Evolutionary conservation across 2,329 filamentous ascomycete genomes (phyloP).

Genomic region (Juglanconis sp.): DNA sequence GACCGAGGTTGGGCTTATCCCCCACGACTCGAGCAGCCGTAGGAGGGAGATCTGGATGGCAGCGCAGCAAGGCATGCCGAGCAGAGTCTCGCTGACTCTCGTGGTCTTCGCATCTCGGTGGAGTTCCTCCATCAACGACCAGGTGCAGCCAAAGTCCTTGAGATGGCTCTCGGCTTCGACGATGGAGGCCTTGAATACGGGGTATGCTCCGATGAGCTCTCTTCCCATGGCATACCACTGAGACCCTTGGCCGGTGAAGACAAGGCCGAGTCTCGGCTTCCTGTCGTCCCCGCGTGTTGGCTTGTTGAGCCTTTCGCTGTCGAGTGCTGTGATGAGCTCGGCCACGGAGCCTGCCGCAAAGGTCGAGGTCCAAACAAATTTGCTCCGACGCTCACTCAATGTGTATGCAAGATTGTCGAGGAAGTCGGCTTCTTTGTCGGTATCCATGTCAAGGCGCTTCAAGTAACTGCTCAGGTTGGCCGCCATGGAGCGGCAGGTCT

Average conservation of each 20-base stretch:
- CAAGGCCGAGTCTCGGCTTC: slow-evolving; percentile 18
- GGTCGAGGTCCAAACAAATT: too few species aligned
- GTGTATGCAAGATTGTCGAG: too few species aligned
- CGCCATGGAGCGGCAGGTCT: too few species aligned
- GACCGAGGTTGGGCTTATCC: slow-evolving; percentile 29
- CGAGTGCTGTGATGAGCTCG: not conserved
- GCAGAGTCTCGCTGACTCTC: slow-evolving; percentile 30
- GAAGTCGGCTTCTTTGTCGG: too few species aligned
- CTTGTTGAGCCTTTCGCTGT: not conserved
- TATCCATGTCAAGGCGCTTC: too few species aligned
- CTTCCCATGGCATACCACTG: slow-evolving; percentile 29
- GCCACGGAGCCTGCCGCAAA: not conserved
- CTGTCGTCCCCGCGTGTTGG: not conserved
- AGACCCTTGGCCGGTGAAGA: slow-evolving; percentile 33
- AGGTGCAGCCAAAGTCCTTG: slow-evolving; percentile 21
- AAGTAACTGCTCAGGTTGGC: too few species aligned
- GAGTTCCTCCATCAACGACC: slow-evolving; percentile 22
- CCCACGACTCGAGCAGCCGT: slow-evolving; percentile 31
- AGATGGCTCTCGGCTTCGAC: slow-evolving; percentile 21
- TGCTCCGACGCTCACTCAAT: too few species aligned
- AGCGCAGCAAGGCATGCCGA: slow-evolving; percentile 38
- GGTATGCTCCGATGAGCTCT: slow-evolving; percentile 20
- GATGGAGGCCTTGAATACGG: slow-evolving; percentile 21
- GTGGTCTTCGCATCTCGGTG: slow-evolving; percentile 17
- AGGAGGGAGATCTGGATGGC: slow-evolving; percentile 44